phyloP scores from a whole-genome alignment of 148 eudicot genomes.

The Nepenthes mirabilis region DNA sequence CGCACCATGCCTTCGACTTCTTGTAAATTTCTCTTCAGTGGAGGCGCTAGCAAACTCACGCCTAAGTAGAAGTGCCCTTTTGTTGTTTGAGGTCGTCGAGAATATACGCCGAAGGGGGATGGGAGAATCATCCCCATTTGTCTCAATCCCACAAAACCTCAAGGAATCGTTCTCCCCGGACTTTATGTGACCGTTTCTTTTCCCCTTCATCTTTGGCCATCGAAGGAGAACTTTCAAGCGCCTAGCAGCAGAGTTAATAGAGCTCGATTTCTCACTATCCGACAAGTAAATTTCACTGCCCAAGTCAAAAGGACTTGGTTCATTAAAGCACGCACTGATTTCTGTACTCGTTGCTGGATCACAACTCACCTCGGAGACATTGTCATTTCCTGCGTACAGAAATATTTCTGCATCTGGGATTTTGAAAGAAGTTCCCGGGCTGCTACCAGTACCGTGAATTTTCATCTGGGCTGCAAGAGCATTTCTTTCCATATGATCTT shows the following conservation, averaged over 20 bases:
- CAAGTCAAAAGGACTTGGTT: slow-evolving; percentile 19
- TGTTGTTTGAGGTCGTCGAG: slow-evolving; percentile 23
- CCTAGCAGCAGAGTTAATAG: slow-evolving; percentile 22
- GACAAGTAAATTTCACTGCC: slow-evolving; percentile 4
- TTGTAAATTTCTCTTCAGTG: slow-evolving; percentile 34
- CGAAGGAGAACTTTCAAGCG: slow-evolving; percentile 38
- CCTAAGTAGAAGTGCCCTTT: slow-evolving; percentile 13
- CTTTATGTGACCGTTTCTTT: slow-evolving; percentile 4
- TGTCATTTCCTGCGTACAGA: slow-evolving; percentile 23
- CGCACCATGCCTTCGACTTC: slow-evolving; percentile 51
- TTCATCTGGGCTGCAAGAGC: slow-evolving; percentile 26
- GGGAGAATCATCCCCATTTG: slow-evolving; percentile 14
- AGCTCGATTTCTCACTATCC: slow-evolving; percentile 15
- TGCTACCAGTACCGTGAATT: slow-evolving; percentile 47
- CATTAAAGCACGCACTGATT: slow-evolving; percentile 34
- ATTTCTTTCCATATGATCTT: slow-evolving; percentile 20
- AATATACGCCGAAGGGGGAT: slow-evolving; percentile 44
- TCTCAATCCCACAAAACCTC: slow-evolving; percentile 5
- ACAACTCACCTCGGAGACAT: slow-evolving; percentile 17
- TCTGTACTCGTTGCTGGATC: slow-evolving; percentile 30
- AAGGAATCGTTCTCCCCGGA: slow-evolving; percentile 11
- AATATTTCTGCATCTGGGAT: slow-evolving; percentile 62
- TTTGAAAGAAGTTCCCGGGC: slow-evolving; percentile 81
- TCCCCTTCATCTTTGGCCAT: slow-evolving; percentile 29
- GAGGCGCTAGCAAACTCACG: slow-evolving; percentile 36